A percentile compares a stretch with the other conserved stretches of the same genome.
These are phyloP conservation scores for Aphanomyces cochlioides DNA, from an alignment of 352 stramenopile genomes.

Conservation along the genomic window DNA sequence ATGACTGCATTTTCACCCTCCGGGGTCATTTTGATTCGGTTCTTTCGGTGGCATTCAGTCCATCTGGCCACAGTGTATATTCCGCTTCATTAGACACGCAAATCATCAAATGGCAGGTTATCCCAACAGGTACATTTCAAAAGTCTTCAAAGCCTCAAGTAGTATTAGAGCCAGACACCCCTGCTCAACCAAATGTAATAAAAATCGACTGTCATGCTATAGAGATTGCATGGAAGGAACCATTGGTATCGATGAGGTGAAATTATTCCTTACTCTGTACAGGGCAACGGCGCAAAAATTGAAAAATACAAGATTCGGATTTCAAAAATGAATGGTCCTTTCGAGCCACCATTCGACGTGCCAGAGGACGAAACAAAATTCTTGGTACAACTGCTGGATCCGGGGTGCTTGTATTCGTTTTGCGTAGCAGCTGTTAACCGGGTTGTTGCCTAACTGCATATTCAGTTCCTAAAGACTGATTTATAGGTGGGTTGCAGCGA, in stretches of 20 bases:
- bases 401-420: conserved; percentile 21
- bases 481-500: conserved; percentile 49
- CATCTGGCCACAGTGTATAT: not conserved
- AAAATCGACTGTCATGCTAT: conserved; percentile 21
- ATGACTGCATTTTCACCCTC: not conserved
- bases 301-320: conserved; percentile 15
- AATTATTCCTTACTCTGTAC: not conserved
- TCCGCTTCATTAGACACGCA: conserved; percentile 11
- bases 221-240: conserved; percentile 13
- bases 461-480: not conserved
- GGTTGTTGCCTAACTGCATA: not conserved
- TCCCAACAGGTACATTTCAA: conserved; percentile 6
- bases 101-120: conserved; percentile 26
- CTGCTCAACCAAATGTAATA: conserved; percentile 6
- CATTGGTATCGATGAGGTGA: conserved; percentile 3
- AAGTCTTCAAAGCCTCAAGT: not conserved
- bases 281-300: conserved; percentile 22
- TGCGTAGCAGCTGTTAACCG: conserved; percentile 14
- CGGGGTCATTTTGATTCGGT: conserved; percentile 15
- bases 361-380: not conserved
- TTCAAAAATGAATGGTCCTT: not conserved
- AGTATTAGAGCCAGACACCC: conserved; percentile 18
- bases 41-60: not conserved
- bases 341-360: conserved; percentile 8
- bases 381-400: conserved; percentile 3